phyloP scores from a whole-genome alignment of 148 eudicot genomes.

The Polygonum maritimum region DNA sequence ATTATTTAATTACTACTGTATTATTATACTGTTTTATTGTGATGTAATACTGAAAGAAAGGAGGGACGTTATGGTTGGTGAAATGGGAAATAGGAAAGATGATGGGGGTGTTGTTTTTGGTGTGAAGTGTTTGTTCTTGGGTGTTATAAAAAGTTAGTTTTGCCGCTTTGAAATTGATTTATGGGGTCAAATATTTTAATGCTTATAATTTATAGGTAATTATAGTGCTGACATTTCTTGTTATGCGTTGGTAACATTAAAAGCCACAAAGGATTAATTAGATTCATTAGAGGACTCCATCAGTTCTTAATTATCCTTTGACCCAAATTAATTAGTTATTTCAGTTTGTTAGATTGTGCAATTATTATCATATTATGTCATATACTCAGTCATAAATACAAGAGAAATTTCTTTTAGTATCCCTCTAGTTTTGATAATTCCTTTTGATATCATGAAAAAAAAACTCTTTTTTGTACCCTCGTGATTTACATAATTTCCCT shows the following conservation, averaged over 20 bases:
- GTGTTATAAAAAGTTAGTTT: background rate
- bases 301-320: background rate
- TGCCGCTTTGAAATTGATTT: background rate
- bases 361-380: background rate
- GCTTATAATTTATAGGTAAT: background rate
- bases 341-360: background rate
- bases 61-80: conserved; percentile 28
- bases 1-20: background rate
- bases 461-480: no score
- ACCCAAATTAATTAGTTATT: background rate
- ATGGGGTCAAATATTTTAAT: background rate
- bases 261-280: background rate
- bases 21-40: background rate
- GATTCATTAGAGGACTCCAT: background rate
- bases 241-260: background rate
- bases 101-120: conserved; percentile 22
- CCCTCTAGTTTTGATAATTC: no score
- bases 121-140: conserved; percentile 21
- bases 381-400: no score
- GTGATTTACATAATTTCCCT: no score
- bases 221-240: background rate
- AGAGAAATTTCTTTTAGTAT: no score
- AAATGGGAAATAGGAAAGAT: conserved; percentile 24
- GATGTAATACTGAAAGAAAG: conserved; percentile 9
- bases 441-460: no score